Evolutionary conservation across 495 filamentous ascomycete species (phyloP), one percentile per base, ranked within the genome.

Genomic region (Aspergillus bertholletiae): DNA sequence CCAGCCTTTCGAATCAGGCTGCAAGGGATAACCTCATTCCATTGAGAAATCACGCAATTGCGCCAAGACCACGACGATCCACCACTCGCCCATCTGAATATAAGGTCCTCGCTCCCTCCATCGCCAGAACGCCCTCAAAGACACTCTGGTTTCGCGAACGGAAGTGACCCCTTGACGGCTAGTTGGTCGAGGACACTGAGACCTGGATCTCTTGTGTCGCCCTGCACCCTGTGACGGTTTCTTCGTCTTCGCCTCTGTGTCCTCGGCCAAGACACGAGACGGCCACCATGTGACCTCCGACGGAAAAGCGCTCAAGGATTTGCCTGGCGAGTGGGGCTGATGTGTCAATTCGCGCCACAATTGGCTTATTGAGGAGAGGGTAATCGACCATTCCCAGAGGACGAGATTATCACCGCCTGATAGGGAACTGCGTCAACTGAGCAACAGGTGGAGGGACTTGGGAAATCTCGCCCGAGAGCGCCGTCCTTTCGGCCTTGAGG

Each of bases 1-100:
- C n/a, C n/a, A n/a, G n/a, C n/a, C n/a, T n/a, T n/a, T n/a, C n/a
- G 26, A 37, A n/a, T 43, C 39, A 43, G 39, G 39, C 39, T 21
- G 39, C 9, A 4, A 28, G 27, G 6, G 6, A 49, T 49, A 43
- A 53, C 56, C 49, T 58, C 56, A 58, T 59, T 46, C 23, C 23
- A n/a, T 32, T 3, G 30, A 24, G 50, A 39, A 61, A 75, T 65
- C 72, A 75, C 70, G 72, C 70, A 65, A 73, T 75, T 70, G 23
- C 54, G 73, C 73, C 73, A 74, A 75, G 70, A 17, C 64, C 52
- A 15, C 52, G 49, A 57, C 39, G 32, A 23, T 60, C 58, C 59
- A 50, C 60, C 61, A 40, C 53, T 28, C 56, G 13, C 20, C 43
- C 48, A 27, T 26, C 26, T 28, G 40, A 66, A 62, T 74, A 75